Evolutionary conservation across 805 yeast genomes (phyloP).

Genomic region (Jamesozyma piceae): DNA sequence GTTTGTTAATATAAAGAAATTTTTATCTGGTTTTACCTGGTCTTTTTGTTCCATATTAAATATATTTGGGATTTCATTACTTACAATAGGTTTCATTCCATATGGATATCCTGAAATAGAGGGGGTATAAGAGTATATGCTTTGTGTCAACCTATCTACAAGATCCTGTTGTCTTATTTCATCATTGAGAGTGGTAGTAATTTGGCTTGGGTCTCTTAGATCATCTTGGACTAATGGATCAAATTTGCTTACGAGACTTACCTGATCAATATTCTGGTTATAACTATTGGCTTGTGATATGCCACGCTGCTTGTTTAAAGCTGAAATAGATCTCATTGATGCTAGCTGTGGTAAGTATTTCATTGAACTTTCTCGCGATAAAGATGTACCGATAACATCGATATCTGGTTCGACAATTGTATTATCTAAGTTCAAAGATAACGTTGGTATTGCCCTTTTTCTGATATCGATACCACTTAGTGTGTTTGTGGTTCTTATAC

Average conservation of each 20-base stretch:
- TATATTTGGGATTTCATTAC: conserved; percentile 25
- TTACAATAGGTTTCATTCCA: conserved; percentile 16
- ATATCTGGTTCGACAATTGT: conserved; percentile 3
- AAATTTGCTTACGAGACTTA: not conserved
- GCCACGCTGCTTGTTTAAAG: conserved; percentile 1
- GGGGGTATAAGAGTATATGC: conserved; percentile 15
- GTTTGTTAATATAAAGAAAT: conserved; percentile 65
- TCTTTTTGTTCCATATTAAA: conserved; percentile 7
- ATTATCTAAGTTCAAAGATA: conserved; percentile 7
- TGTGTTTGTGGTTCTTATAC: not conserved
- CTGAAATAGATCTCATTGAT: conserved; percentile 4
- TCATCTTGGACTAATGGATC: not conserved
- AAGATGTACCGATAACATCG: not conserved
- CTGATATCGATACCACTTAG: not conserved
- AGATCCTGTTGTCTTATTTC: conserved; percentile 1
- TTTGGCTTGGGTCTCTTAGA: not conserved
- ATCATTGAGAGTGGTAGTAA: not conserved
- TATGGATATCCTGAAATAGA: conserved; percentile 4
- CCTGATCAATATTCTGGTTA: not conserved
- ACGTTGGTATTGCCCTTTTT: conserved; percentile 6
- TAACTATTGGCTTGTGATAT: not conserved
- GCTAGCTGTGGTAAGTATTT: not conserved
- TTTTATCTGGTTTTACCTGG: conserved; percentile 36
- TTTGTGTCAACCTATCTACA: conserved; percentile 12
- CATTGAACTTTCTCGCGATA: not conserved